Base-by-base conservation (phyloP, 805 yeast genomes). In the Candida easanensis region DNA sequence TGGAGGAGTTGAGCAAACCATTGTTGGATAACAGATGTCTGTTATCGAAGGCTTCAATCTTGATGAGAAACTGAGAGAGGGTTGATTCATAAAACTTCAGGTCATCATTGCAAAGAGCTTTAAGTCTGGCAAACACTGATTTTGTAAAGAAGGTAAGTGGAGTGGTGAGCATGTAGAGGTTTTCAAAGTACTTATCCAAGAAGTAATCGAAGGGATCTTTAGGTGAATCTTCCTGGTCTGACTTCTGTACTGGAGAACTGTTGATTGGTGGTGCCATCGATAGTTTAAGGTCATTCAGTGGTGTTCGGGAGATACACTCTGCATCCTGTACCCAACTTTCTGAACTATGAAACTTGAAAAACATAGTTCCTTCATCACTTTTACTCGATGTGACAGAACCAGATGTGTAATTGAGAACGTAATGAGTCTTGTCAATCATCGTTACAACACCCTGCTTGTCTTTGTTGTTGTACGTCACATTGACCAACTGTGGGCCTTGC, bases 81-180 rank as follows among this genome's bases (percentile, higher is more conserved):
- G 52, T 50, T 5, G 46, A 36, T 38, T 53, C 57, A 17, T 60
- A 61, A 8, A 44, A 42, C 13, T 25, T 23, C 13, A 27, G 34
- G 13, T 63, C 60, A 1, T 49, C 39, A n/a, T 46, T 42, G 45
- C 79, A 74, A 49, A 79, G 56, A 18, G 69, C 69, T 36, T 60
- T 65, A 38, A 77, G 59, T 39, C 82, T 59, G 11, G 73, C 58
- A 30, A 79, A 57, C 4, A 76, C 71, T 0, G 82, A 76, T 49
- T 79, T 79, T 5, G 66, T 61, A 61, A 74, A 64, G 55, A 65
- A 66, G 0, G 68, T 66, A 17, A 68, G 32, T 3, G 72, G 69
- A 0, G 64, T 54, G n/a, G 62, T 56, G 4, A 64, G 36, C 13
- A 61, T 56, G 44, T 63, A 70, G 6, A 70, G 49, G 5, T 63